A percentile compares a stretch with the other conserved stretches of the same genome.
Conservation (phyloP, 164 flowering plant genomes). For the Liriodendron chinense region DNA sequence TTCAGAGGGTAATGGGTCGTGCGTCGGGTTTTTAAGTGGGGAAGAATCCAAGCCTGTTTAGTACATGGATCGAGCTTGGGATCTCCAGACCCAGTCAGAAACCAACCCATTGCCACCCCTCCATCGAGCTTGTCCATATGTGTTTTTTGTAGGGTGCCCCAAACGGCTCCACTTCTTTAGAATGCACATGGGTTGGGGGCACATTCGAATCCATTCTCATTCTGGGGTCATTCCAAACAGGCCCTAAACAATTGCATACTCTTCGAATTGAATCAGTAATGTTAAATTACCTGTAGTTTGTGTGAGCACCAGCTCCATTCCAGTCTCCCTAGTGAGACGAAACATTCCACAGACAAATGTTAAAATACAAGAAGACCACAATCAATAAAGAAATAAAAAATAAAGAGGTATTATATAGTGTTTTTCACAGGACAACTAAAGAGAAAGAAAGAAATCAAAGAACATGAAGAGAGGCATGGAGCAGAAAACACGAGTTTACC, state of each 20-base stretch:
- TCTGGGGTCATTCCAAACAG: background rate
- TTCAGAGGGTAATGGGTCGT: too few relatives aligned
- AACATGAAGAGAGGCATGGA: background rate
- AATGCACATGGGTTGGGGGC: background rate
- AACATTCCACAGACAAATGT: background rate
- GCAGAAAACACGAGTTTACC: conserved; percentile 30
- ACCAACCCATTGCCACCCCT: background rate
- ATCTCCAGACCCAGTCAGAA: too few relatives aligned
- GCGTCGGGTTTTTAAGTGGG: too few relatives aligned
- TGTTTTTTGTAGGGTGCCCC: background rate
- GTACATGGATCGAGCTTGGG: too few relatives aligned
- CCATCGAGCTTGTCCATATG: background rate
- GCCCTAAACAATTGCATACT: background rate
- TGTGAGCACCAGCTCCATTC: conserved; percentile 97
- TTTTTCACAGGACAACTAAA: background rate
- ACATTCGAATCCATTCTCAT: background rate
- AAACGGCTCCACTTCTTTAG: background rate
- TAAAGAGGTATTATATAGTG: background rate
- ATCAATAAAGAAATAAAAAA: too few relatives aligned
- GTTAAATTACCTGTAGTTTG: conserved; percentile 70
- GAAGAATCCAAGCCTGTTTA: too few relatives aligned
- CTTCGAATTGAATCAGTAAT: background rate
- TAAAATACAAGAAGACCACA: background rate
- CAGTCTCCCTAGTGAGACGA: conserved; percentile 69
- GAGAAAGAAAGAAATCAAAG: background rate